Base-by-base conservation (phyloP, 2,329 filamentous ascomycete genomes). In the Xylaria sp. region DNA sequence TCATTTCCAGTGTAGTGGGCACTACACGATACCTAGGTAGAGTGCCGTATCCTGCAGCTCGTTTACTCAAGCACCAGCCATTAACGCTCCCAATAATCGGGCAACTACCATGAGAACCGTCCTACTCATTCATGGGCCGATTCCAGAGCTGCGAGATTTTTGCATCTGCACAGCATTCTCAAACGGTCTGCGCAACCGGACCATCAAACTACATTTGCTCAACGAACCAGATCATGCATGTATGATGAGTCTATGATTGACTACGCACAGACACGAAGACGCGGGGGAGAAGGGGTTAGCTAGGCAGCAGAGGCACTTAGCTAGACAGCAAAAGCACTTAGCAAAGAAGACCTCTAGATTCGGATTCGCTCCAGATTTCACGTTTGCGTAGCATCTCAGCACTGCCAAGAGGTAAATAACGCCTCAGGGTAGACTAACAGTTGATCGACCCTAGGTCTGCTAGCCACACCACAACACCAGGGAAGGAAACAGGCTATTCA, bases 111-210 rank as follows among this genome's bases (percentile, higher is more conserved):
- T 55, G 15, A 22, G 31, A 11, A 13, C 6, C 22, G 3, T 29
- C 38, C 36, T 17, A 36, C 11, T 20, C 13, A 36, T 38, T n/a
- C n/a, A n/a, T n/a, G n/a, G n/a, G n/a, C n/a, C n/a, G n/a, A n/a
- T n/a, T n/a, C 33, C 31, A 20, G 6, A 39, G 20, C 15, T 54
- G 33, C 36, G 13, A 50, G 60, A n/a, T 51, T 56, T 11, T 13
- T 33, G 22, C 38, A 61, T 45, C 49, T 61, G 59, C 50, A 62
- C 5, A 49, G 17, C 59, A 55, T 55, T 45, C 15, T 31, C 17
- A 36, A 39, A 33, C 38, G 39, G 17, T 36, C 5, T 38, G 15
- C 25, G 17, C 11, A 47, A 36, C 11, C 39, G 13, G 47, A 54
- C 42, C 39, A 42, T 33, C 31, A 45, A 61, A 54, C 38, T 42